Evolutionary conservation across 169 alveolate genomes (phyloP).

Genomic region (Eimeria maxima): DNA sequence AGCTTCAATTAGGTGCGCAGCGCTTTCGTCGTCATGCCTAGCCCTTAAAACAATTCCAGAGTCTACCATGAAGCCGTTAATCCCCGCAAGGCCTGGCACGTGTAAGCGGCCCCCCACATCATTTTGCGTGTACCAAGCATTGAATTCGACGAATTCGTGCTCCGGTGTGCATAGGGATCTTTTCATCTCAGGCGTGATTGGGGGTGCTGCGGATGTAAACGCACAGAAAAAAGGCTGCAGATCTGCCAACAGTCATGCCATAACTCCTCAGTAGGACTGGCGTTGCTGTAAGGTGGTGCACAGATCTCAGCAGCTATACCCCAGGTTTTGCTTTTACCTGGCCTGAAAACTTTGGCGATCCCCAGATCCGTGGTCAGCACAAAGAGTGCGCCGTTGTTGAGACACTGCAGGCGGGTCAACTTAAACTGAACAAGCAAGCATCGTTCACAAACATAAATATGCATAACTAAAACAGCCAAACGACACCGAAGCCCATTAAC

Average conservation of each 20-base stretch:
- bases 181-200: conserved; percentile 9
- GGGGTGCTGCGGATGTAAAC: conserved; percentile 8
- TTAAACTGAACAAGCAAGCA: conserved; percentile 27
- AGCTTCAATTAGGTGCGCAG: conserved; percentile 54
- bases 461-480: background rate
- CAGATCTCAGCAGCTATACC: background rate
- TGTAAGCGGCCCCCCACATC: conserved; percentile 46
- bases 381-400: conserved; percentile 24
- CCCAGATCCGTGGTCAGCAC: conserved; percentile 67
- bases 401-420: conserved; percentile 63
- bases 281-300: background rate
- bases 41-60: conserved; percentile 10
- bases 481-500: background rate
- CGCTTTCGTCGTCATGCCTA: conserved; percentile 50
- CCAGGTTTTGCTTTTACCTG: conserved; percentile 14
- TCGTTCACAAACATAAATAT: background rate
- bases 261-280: background rate
- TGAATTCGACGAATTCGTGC: conserved; percentile 48
- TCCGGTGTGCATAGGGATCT: conserved; percentile 45
- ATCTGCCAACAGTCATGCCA: background rate
- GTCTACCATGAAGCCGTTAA: conserved; percentile 47
- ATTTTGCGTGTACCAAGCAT: conserved; percentile 27
- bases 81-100: conserved; percentile 44
- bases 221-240: background rate
- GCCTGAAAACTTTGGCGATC: conserved; percentile 50